A percentile compares a stretch with the other conserved stretches of the same genome.
These are phyloP conservation scores for Aspergillus sp. DNA, from an alignment of 2,329 filamentous ascomycete genomes.

Conservation along the genomic window DNA sequence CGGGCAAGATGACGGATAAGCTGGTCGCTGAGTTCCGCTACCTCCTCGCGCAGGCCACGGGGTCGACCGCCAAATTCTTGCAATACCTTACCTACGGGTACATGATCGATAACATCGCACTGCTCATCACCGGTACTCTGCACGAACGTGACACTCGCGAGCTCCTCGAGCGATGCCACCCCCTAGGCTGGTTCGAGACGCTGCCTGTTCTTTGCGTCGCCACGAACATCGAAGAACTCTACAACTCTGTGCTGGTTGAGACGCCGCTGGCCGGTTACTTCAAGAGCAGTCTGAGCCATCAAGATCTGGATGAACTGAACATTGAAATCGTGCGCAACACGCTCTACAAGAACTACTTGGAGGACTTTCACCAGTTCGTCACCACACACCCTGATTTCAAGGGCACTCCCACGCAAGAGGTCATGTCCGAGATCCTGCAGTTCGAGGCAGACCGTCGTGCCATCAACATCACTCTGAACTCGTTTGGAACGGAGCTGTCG, in stretches of 20 bases:
- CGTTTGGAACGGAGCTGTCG: constrained; percentile 91
- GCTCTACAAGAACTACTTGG: constrained; percentile 98
- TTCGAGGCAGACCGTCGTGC: constrained; percentile 95
- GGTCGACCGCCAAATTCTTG: constrained; percentile 90
- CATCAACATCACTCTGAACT: constrained; percentile 99
- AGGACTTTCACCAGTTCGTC: constrained; percentile 95
- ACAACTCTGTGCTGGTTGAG: constrained; percentile 96
- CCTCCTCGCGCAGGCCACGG: constrained; percentile 88
- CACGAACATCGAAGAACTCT: constrained; percentile 97
- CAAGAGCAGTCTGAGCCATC: constrained; percentile 92
- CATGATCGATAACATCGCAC: constrained; percentile 99
- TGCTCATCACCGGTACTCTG: constrained; percentile 95
- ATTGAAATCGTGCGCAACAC: constrained; percentile 99
- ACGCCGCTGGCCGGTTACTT: constrained; percentile 95
- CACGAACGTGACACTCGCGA: constrained; percentile 97
- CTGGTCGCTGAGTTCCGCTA: constrained; percentile 97
- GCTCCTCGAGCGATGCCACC: constrained; percentile 91
- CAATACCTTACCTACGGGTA: constrained; percentile 98
- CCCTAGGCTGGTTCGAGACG: constrained; percentile 97
- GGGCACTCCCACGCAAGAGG: constrained; percentile 84
- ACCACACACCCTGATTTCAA: constrained; percentile 83
- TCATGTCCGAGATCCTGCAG: constrained; percentile 94
- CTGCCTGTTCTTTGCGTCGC: constrained; percentile 97
- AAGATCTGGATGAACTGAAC: constrained; percentile 97
- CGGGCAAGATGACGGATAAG: constrained; percentile 95